Base-by-base conservation (phyloP, 176 grass and related monocot genomes). In the Musa itinerans region DNA sequence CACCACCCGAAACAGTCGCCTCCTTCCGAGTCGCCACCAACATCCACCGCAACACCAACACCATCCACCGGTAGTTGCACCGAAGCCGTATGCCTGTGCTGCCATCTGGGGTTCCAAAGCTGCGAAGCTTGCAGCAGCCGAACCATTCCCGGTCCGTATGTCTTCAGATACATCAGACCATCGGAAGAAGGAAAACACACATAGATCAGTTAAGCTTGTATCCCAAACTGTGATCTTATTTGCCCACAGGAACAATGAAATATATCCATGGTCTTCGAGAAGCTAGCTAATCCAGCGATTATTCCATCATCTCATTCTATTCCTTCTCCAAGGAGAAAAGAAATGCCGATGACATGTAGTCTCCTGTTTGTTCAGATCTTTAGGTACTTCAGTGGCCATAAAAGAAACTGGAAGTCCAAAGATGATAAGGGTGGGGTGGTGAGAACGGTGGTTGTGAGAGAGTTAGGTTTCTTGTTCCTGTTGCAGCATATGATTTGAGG, bases 61-160 rank as follows among this genome's bases (percentile, higher is more conserved):
- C 9, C 67, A 0, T 14, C 67, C 29, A 49, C 17, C 21, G 53
- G 50, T 23, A 8, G 51, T 24, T n/a, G 4, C 49, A 13, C 50
- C 1, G 10, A 52, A 8, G 19, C 50, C 70, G 16, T 72, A 8
- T 72, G 51, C 50, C 20, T 72, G 17, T 53, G 70, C 8, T 72
- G 70, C 70, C 70, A 72, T 23, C 70, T 72, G n/a, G 70, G 70
- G 0, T 12, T 72, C 51, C 70, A 26, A 72, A 72, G 51, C 49
- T 8, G 51, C 11, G 70, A 72, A 24, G 20, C 70, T 12, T 72
- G 70, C 20, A 23, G 70, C 49, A 52, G 51, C 49, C 70, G 25
- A 52, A 72, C 49, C 12, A 72, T 53, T 53, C 70, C 19, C 6
- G 53, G 23, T 12, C 70, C 70, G 24, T 49, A 53, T 16, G 50